phyloP scores from a whole-genome alignment of 2,329 filamentous ascomycete genomes.

The Epichloe uncinata region DNA sequence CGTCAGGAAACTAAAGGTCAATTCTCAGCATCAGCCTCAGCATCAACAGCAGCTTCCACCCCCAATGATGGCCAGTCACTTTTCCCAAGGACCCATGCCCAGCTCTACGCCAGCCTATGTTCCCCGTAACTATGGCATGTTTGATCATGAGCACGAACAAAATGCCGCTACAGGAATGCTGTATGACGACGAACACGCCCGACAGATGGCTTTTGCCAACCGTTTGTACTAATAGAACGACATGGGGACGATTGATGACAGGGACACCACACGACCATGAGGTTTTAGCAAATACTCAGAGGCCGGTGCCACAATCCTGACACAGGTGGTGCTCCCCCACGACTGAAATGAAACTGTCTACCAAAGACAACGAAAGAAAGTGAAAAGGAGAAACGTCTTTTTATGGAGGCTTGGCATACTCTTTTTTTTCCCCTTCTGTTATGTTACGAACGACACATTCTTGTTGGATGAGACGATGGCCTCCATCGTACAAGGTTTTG shows the following conservation, averaged over 20 bases:
- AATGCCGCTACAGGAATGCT: slow-evolving; percentile 19
- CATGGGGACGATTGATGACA: slow-evolving; percentile 7
- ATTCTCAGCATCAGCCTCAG: slow-evolving; percentile 5
- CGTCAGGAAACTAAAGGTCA: slow-evolving; percentile 17
- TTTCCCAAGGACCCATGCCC: slow-evolving; percentile 12
- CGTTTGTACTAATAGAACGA: slow-evolving; percentile 26
- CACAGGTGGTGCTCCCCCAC: not conserved
- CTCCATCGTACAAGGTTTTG: not conserved
- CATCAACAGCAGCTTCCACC: slow-evolving; percentile 8
- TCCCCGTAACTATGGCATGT: slow-evolving; percentile 27
- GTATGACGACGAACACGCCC: slow-evolving; percentile 31
- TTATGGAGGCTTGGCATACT: not conserved
- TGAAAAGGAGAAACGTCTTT: not conserved
- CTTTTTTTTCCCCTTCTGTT: not conserved
- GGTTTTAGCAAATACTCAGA: not conserved
- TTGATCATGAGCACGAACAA: slow-evolving; percentile 29
- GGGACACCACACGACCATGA: not conserved
- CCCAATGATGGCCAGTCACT: slow-evolving; percentile 16
- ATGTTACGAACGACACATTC: not conserved
- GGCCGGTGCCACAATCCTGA: not conserved
- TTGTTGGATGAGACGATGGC: not conserved
- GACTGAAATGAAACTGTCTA: slow-evolving; percentile 1
- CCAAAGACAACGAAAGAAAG: not conserved
- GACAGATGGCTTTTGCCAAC: slow-evolving; percentile 28
- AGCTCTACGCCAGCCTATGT: slow-evolving; percentile 20